Conservation (phyloP, 2,329 filamentous ascomycete species). For the Xylaria sp. region DNA sequence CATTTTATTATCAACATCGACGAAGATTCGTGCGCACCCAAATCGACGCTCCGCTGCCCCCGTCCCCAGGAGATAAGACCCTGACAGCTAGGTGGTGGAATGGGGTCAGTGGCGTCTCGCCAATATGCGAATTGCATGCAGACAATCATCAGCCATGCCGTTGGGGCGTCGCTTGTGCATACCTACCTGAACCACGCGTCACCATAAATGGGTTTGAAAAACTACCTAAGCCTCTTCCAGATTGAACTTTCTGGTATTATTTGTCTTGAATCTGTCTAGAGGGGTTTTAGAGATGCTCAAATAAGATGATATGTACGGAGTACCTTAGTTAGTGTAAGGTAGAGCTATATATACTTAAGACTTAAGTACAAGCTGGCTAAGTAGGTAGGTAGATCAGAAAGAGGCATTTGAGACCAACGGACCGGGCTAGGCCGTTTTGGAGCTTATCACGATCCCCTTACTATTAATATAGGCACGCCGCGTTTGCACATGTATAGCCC, state of each 20-base stretch:
- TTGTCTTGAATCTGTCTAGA: background rate
- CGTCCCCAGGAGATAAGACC: slow-evolving; percentile 3
- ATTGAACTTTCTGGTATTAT: slow-evolving; percentile 1
- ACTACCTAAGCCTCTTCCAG: slow-evolving; percentile 7
- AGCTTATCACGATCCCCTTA: slow-evolving; percentile 1
- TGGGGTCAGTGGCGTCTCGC: slow-evolving; percentile 20
- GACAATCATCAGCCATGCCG: slow-evolving; percentile 19
- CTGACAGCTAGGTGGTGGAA: background rate
- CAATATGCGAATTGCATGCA: slow-evolving; percentile 11
- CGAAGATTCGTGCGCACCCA: too few species aligned
- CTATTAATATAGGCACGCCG: slow-evolving; percentile 9
- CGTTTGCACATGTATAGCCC: slow-evolving; percentile 16
- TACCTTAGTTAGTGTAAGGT: too few species aligned
- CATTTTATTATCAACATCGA: background rate
- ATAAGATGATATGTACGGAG: background rate
- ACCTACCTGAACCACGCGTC: slow-evolving; percentile 11
- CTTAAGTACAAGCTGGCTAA: background rate
- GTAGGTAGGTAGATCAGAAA: too few species aligned
- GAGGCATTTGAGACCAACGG: background rate
- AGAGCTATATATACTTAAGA: too few species aligned
- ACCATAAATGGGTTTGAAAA: background rate
- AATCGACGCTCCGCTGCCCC: too few species aligned
- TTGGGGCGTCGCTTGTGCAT: slow-evolving; percentile 16
- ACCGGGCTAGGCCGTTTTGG: background rate
- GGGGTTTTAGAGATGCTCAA: background rate